Percentiles rank a stretch among this genome's conserved stretches.
phyloP scores from a whole-genome alignment of 805 yeast genomes.

The Candida sphagnicola region DNA sequence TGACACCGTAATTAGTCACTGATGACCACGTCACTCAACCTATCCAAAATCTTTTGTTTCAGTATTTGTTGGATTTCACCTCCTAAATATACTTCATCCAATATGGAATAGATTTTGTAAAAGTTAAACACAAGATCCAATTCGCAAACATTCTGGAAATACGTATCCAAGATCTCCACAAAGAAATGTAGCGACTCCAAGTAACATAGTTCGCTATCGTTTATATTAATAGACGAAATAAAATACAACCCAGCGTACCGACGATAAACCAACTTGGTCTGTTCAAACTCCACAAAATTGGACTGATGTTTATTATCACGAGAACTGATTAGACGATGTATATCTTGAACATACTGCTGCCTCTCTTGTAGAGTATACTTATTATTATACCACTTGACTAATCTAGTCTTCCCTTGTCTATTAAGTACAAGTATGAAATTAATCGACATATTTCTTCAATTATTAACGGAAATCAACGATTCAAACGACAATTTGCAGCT shows the following conservation, averaged over 20 bases:
- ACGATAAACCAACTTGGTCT: conserved; percentile 70
- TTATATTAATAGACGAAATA: conserved; percentile 73
- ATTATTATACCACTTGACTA: conserved; percentile 69
- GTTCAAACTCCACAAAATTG: conserved; percentile 64
- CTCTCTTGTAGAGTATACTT: conserved; percentile 26
- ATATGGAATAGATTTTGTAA: conserved; percentile 71
- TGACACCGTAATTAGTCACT: too few species aligned
- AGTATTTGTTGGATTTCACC: conserved; percentile 91
- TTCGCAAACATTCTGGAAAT: conserved; percentile 90
- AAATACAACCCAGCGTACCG: conserved; percentile 91
- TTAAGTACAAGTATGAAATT: conserved; percentile 81
- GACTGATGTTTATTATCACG: conserved; percentile 75
- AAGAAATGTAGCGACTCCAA: conserved; percentile 82
- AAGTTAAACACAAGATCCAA: conserved; percentile 90
- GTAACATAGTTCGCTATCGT: conserved; percentile 78
- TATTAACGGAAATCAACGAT: too few species aligned
- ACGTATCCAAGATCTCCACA: conserved; percentile 83
- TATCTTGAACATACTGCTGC: conserved; percentile 47
- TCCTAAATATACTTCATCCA: conserved; percentile 85
- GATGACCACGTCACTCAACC: conserved; percentile 63
- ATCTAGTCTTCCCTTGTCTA: conserved; percentile 88
- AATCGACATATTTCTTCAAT: conserved; percentile 64
- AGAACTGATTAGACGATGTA: conserved; percentile 74
- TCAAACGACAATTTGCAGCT: background rate
- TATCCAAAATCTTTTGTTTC: conserved; percentile 58